A percentile compares a stretch with the other conserved stretches of the same genome.
Conservation (phyloP, 768 basidiomycete genomes). For the Boletellus ananiceps region DNA sequence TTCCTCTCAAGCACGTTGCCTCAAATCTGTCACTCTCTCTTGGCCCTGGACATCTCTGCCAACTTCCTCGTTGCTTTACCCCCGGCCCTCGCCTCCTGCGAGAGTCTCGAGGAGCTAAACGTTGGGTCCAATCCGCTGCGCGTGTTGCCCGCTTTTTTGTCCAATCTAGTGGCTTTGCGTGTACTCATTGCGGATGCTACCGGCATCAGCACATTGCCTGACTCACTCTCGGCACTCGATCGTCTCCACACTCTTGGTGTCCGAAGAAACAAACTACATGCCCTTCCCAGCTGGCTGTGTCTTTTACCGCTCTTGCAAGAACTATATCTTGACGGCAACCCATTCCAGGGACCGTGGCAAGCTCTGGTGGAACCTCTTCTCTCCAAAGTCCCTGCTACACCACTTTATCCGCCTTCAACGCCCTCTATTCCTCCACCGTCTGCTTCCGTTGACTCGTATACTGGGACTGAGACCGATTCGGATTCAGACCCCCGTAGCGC, state of each 20-base stretch:
- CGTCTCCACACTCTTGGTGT: constrained; percentile 87
- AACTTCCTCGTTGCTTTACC: constrained; percentile 85
- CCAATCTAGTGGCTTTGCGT: constrained; percentile 68
- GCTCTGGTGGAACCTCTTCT: constrained; percentile 83
- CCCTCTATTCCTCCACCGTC: constrained; percentile 54
- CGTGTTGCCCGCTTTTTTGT: constrained; percentile 86
- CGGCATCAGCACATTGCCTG: constrained; percentile 72
- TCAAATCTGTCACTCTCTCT: constrained; percentile 68
- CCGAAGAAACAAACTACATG: constrained; percentile 81
- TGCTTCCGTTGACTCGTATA: constrained; percentile 43
- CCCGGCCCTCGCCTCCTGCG: constrained; percentile 74
- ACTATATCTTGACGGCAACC: constrained; percentile 91
- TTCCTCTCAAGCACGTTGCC: constrained; percentile 72
- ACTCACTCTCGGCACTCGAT: constrained; percentile 65
- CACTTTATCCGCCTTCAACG: constrained; percentile 62
- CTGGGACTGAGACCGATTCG: constrained; percentile 43
- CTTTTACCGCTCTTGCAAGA: constrained; percentile 80
- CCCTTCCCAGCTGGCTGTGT: constrained; percentile 93
- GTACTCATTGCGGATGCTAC: constrained; percentile 93
- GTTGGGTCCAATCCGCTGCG: constrained; percentile 87
- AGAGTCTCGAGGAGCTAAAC: constrained; percentile 87
- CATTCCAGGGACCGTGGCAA: constrained; percentile 92
- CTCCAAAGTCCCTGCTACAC: constrained; percentile 54
- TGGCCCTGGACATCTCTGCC: constrained; percentile 90
- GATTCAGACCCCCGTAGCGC: constrained; percentile 52